Percentiles rank a stretch among this genome's conserved stretches.
Evolutionary conservation across 805 yeast genomes (phyloP).

Genomic region (Barnettozyma vustinii): DNA sequence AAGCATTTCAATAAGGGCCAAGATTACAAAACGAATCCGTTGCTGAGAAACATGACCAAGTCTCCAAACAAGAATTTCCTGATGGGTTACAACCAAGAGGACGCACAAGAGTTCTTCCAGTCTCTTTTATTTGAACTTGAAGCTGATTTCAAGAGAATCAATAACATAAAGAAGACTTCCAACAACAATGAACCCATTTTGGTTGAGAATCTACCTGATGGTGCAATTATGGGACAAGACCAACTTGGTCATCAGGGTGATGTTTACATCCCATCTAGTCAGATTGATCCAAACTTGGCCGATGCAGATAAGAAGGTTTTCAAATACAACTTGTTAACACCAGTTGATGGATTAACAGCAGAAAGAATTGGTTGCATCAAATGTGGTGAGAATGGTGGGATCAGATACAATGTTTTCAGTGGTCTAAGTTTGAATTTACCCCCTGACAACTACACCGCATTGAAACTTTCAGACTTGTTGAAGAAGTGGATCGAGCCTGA

Average conservation of each 20-base stretch:
- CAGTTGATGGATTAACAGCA: constrained; percentile 86
- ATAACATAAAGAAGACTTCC: constrained; percentile 6
- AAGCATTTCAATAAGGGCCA: constrained; percentile 47
- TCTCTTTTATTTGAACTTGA: constrained; percentile 64
- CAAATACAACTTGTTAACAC: constrained; percentile 64
- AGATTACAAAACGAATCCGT: constrained; percentile 54
- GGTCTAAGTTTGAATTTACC: constrained; percentile 73
- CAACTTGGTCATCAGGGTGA: constrained; percentile 54
- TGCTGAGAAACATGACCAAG: constrained; percentile 65
- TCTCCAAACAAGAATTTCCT: constrained; percentile 76
- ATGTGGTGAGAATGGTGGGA: constrained; percentile 94
- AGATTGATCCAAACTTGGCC: constrained; percentile 64
- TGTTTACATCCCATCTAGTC: constrained; percentile 66
- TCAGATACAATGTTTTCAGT: constrained; percentile 72
- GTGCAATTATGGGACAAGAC: constrained; percentile 34
- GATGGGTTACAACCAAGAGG: constrained; percentile 87
- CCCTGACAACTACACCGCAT: constrained; percentile 35
- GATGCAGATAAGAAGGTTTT: constrained; percentile 39
- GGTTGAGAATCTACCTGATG: constrained; percentile 29
- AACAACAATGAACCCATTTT: constrained; percentile 22
- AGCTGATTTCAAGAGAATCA: constrained; percentile 40
- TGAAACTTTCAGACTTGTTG: constrained; percentile 47
- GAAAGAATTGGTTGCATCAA: constrained; percentile 85
- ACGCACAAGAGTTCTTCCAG: constrained; percentile 95
- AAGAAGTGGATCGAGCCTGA: constrained; percentile 73